Conservation (phyloP, 371 early-diverging fungal genomes). For the Mucor irregularis region DNA sequence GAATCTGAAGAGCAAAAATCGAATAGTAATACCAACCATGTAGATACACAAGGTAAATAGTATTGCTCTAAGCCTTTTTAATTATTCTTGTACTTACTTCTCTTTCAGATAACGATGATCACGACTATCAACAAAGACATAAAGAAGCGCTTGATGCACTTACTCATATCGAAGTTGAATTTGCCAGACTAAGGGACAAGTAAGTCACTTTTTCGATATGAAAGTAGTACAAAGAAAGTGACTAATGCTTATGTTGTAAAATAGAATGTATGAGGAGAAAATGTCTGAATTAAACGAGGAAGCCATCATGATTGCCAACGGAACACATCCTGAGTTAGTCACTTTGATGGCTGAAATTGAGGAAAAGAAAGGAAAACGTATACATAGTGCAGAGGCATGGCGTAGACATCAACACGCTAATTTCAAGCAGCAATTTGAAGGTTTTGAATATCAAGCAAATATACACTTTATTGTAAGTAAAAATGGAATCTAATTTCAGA, state of each 20-base stretch:
- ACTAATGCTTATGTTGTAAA: background rate
- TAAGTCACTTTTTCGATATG: background rate
- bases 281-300: constrained; percentile 60
- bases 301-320: constrained; percentile 58
- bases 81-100: background rate
- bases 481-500: background rate
- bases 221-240: background rate
- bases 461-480: constrained; percentile 48
- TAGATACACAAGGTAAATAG: constrained; percentile 12
- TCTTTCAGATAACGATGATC: constrained; percentile 17
- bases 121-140: constrained; percentile 37
- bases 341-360: constrained; percentile 61
- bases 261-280: constrained; percentile 63
- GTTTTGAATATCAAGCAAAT: constrained; percentile 58
- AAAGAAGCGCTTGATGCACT: constrained; percentile 53
- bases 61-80: background rate
- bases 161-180: constrained; percentile 54
- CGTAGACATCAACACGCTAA: constrained; percentile 50
- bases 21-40: too few relatives aligned
- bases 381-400: constrained; percentile 59
- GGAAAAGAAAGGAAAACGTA: constrained; percentile 52
- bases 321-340: constrained; percentile 61
- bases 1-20: constrained; percentile 11
- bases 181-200: constrained; percentile 46
- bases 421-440: constrained; percentile 50